Evolutionary conservation across 805 yeast genomes (phyloP), one percentile per base, ranked within the genome.

Genomic region (Tetrapisispora arboricola): DNA sequence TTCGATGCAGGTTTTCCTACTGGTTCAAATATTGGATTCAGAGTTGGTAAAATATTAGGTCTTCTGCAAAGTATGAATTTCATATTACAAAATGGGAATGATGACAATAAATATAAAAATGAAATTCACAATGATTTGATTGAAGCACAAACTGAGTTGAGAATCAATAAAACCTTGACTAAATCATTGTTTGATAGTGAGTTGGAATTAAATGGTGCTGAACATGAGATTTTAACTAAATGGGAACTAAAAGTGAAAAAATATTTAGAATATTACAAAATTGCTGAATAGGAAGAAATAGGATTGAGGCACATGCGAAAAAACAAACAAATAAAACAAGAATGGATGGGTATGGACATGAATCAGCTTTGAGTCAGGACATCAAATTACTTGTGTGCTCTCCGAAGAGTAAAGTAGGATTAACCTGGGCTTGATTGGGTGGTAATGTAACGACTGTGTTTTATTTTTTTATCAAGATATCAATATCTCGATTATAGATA

Each of bases 1-100:
- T 88, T 90, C 54, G 94, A 88, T 56, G 69, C 65, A 2, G 90
- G 90, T 0, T 88, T 77, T 49, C 85, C 84, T 0, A 52, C 64
- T 2, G 97, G 97, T 1, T 85, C 92, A 0, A 54, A 53, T 2
- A 45, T 87, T 1, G 96, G 95, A 0, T 62, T 72, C 0, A 48
- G 63, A 13, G 79, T 78, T 0, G 97, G 97, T 0, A 57, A 60
- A 35, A 64, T 87, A 0, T 46, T 87, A 12, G 84, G 88, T 9
- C 46, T 45, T 1, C 56, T 77, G 15, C 78, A 73, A 44, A 44
- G 50, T 2, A 40, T 66, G 15, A 48, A 47, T 2, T 36, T 46
- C 1, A 41, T 46, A 15, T 36, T 34, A 24, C 12, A 34, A 9
- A 16, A 10, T 17, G 37, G 17, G 7, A 15, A 21, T 5, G n/a